phyloP scores from a whole-genome alignment of 805 yeast species.

The Kazachstania bromeliacearum region DNA sequence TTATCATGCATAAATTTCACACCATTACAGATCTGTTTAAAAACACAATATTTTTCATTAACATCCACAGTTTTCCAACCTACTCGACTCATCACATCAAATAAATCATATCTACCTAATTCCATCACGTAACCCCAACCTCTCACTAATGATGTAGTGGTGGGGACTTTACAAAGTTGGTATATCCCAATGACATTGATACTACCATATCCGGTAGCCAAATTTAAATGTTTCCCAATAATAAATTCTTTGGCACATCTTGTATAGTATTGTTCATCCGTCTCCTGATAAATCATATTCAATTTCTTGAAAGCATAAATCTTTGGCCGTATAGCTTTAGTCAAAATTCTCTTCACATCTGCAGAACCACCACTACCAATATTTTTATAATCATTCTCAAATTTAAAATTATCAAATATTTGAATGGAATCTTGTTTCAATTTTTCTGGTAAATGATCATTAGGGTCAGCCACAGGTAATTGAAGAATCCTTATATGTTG shows the following conservation, averaged over 20 bases:
- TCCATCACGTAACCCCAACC: slow-evolving; percentile 76
- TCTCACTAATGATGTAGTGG: slow-evolving; percentile 43
- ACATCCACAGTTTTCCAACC: slow-evolving; percentile 50
- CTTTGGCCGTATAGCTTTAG: slow-evolving; percentile 6
- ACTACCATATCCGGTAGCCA: slow-evolving; percentile 1
- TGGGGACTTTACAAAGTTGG: slow-evolving; percentile 37
- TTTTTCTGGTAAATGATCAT: slow-evolving; percentile 47
- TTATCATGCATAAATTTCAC: slow-evolving; percentile 51
- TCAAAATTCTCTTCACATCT: slow-evolving; percentile 43
- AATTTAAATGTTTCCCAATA: slow-evolving; percentile 43
- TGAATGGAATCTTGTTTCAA: slow-evolving; percentile 40
- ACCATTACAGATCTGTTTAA: slow-evolving; percentile 60
- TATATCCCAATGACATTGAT: slow-evolving; percentile 9
- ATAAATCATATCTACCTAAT: slow-evolving; percentile 56
- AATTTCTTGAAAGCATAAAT: slow-evolving; percentile 60
- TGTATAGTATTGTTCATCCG: slow-evolving; percentile 52
- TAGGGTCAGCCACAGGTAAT: slow-evolving; percentile 58
- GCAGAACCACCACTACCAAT: slow-evolving; percentile 71
- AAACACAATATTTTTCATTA: slow-evolving; percentile 51
- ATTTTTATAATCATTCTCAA: slow-evolving; percentile 37
- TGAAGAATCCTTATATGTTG: slow-evolving; percentile 39
- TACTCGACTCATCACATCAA: slow-evolving; percentile 42
- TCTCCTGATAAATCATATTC: slow-evolving; percentile 49
- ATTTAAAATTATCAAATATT: slow-evolving; percentile 46
- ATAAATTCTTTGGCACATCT: slow-evolving; percentile 57